Base-by-base conservation (phyloP, 768 basidiomycete species). In the Hemileccinum impolitum region DNA sequence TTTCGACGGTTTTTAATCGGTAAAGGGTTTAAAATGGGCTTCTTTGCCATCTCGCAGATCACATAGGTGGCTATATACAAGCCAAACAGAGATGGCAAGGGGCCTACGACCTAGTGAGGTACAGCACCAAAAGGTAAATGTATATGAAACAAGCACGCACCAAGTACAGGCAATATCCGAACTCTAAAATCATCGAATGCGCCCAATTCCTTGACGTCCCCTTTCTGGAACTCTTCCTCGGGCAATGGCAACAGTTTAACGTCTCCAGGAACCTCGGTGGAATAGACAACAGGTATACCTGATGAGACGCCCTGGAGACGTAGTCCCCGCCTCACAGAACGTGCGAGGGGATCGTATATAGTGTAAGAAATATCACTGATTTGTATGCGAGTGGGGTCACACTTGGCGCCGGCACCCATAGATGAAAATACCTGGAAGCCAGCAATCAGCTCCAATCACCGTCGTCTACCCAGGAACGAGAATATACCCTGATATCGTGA, bases 401-500 rank as follows among this genome's bases (percentile, higher is more conserved):
- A 80, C 70, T 98, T 99, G 13, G 94, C 88, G 12, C 94, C 85
- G 4, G 94, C 90, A 25, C 96, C 96, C 93, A 99, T 96, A 21
- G 93, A 93, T 0, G 94, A 92, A 69, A 98, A 96, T 15, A 94
- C 87, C 87, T 89, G 54, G 12, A 46, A 38, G 21, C 19, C 21
- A 31, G 9, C 11, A 21, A 42, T 50, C 21, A 38, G 28, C 26
- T 46, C 44, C 30, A 14, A 28, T 39, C 21, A 21, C 30, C 14
- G 2, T 5, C 7, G 6, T 28, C 10, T 18, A 30, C 8, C 34
- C 11, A 39, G 12, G 3, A 14, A 32, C 0, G 1, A 35, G 39
- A 11, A 43, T n/a, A 55, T 43, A 88, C 91, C 73, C 90, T 93
- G 67, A 98, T 82, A 15, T 75, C 63, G 54, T 86, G 74, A 47